Evolutionary conservation across 2,329 filamentous ascomycete species (phyloP).

Genomic region (Venturia pyrina): DNA sequence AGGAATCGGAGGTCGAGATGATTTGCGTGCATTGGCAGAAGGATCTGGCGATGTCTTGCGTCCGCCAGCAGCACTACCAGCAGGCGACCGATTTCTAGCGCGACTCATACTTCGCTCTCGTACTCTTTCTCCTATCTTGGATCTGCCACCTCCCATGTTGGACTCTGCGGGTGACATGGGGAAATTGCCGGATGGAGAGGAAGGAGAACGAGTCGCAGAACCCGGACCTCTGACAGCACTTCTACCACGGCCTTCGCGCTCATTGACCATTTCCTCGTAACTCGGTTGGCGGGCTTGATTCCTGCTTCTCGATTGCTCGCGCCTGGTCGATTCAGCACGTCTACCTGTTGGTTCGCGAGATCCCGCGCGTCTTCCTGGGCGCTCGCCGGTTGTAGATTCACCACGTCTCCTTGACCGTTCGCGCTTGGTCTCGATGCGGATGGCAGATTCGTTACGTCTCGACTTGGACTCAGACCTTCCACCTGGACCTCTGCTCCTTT

Average conservation of each 20-base stretch:
- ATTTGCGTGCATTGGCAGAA: conserved; percentile 18
- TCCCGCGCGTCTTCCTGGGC: background rate
- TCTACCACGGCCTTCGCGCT: conserved; percentile 8
- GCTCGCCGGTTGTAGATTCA: background rate
- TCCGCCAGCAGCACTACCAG: background rate
- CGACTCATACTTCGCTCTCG: conserved; percentile 11
- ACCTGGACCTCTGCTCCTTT: background rate
- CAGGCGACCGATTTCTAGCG: conserved; percentile 1
- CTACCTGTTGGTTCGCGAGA: conserved; percentile 1
- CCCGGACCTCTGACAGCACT: background rate
- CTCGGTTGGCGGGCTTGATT: background rate
- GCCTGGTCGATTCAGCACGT: background rate
- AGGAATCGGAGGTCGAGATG: conserved; percentile 13
- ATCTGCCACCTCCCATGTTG: conserved; percentile 7
- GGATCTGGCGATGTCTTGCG: conserved; percentile 10
- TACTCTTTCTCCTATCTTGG: conserved; percentile 10
- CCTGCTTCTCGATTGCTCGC: conserved; percentile 4
- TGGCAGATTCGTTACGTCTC: background rate
- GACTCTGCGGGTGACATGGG: conserved; percentile 11
- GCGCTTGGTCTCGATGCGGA: background rate
- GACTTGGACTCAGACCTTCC: background rate
- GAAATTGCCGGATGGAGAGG: background rate
- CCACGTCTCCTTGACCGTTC: background rate
- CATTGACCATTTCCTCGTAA: conserved; percentile 3
- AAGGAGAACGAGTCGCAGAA: conserved; percentile 3